Percentiles rank a stretch among this genome's conserved stretches.
These are phyloP conservation scores for Penicillium tannophilum DNA, from an alignment of 495 filamentous ascomycete species.

Conservation along the genomic window DNA sequence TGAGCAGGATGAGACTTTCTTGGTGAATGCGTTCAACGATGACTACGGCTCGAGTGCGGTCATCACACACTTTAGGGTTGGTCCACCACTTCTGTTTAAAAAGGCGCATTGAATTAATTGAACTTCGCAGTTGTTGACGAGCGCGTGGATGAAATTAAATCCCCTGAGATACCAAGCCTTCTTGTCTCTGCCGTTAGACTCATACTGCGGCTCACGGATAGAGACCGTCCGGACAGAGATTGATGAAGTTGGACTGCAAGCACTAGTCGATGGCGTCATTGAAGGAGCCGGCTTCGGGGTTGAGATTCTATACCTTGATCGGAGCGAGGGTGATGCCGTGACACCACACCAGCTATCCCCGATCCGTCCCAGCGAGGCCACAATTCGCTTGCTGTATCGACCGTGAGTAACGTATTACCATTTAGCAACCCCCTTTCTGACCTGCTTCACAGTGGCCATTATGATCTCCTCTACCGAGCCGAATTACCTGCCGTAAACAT, in stretches of 20 bases:
- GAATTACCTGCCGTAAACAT: conserved; percentile 53
- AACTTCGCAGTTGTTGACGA: conserved; percentile 68
- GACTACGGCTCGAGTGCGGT: conserved; percentile 65
- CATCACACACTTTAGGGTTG: conserved; percentile 70
- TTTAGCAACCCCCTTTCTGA: conserved; percentile 6
- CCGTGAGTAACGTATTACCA: conserved; percentile 54
- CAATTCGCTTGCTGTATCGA: conserved; percentile 67
- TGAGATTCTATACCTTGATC: conserved; percentile 89
- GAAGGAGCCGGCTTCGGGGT: conserved; percentile 72
- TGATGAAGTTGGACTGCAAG: conserved; percentile 79
- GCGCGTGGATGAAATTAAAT: conserved; percentile 82
- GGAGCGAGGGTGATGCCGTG: conserved; percentile 76
- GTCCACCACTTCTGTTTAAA: conserved; percentile 15
- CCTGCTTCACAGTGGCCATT: conserved; percentile 68
- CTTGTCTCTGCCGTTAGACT: conserved; percentile 62
- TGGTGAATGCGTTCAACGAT: conserved; percentile 79
- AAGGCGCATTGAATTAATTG: conserved; percentile 12
- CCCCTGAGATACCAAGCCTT: conserved; percentile 69
- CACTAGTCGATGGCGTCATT: conserved; percentile 77
- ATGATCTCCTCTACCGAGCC: conserved; percentile 85
- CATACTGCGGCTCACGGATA: conserved; percentile 70
- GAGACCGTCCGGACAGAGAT: conserved; percentile 81
- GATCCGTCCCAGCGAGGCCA: conserved; percentile 53
- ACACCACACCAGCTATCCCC: conserved; percentile 73
- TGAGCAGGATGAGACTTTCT: conserved; percentile 58